These are phyloP conservation scores for Globisporangium echinulatum DNA, from an alignment of 352 stramenopile genomes.

Conservation along the genomic window DNA sequence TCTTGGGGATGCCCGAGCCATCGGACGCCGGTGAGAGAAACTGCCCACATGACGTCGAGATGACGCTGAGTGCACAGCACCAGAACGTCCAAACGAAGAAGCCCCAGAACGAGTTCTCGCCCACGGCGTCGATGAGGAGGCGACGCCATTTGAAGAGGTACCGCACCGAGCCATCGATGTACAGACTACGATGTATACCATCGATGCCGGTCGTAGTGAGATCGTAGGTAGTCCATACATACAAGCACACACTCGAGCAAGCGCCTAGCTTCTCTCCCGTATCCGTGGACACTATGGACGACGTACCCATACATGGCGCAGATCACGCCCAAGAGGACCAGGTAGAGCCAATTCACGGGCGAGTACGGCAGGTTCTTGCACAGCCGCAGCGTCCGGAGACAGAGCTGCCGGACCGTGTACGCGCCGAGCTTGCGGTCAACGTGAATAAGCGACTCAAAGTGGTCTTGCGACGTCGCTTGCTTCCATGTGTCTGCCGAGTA, in stretches of 20 bases:
- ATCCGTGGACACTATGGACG: neutral
- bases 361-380: slow-evolving; percentile 81
- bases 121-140: slow-evolving; percentile 46
- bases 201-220: too few species aligned
- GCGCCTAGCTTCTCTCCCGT: too few species aligned
- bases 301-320: slow-evolving; percentile 61
- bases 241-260: too few species aligned
- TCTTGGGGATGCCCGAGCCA: slow-evolving; percentile 69
- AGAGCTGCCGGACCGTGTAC: slow-evolving; percentile 49
- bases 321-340: slow-evolving; percentile 49
- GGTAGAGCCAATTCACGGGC: slow-evolving; percentile 74
- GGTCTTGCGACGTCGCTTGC: slow-evolving; percentile 48
- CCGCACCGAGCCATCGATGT: slow-evolving; percentile 64
- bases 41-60: slow-evolving; percentile 51
- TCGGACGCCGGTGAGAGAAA: slow-evolving; percentile 63
- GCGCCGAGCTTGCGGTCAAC: slow-evolving; percentile 39
- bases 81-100: slow-evolving; percentile 70
- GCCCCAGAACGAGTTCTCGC: slow-evolving; percentile 44
- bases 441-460: slow-evolving; percentile 56
- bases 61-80: slow-evolving; percentile 41
- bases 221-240: too few species aligned
- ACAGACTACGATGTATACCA: slow-evolving; percentile 20
- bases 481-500: slow-evolving; percentile 59
- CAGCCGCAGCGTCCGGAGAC: slow-evolving; percentile 44
- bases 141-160: slow-evolving; percentile 56